Percentiles rank a stretch among this genome's conserved stretches.
Evolutionary conservation across 345 rosid species (phyloP).

Genomic region (Garcia nutans): DNA sequence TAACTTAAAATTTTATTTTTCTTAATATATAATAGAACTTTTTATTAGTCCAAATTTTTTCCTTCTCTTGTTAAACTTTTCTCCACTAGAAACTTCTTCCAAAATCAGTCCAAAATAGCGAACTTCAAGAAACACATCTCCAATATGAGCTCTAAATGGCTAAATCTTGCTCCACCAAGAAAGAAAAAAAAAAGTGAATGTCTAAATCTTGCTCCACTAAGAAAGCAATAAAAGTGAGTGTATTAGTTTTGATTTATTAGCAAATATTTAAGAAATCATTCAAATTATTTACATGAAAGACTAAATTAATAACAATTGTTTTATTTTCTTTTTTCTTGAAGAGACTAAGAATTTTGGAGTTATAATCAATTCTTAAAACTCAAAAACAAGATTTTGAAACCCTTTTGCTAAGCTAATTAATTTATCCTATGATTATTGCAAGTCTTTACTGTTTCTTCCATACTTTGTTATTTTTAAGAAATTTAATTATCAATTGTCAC

Average conservation of each 20-base stretch:
- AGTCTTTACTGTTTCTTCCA: slow-evolving; percentile 43
- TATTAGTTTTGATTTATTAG: slow-evolving; percentile 41
- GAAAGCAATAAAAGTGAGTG: slow-evolving; percentile 40
- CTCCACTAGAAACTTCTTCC: too few species aligned
- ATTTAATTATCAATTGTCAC: slow-evolving; percentile 30
- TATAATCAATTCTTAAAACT: slow-evolving; percentile 51
- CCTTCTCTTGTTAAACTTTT: too few species aligned
- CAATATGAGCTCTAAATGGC: too few species aligned
- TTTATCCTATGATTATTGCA: slow-evolving; percentile 56
- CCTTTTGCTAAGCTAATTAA: slow-evolving; percentile 51
- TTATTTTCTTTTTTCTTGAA: slow-evolving; percentile 47
- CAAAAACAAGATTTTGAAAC: slow-evolving; percentile 48
- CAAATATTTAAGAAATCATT: slow-evolving; percentile 25
- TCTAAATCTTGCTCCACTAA: slow-evolving; percentile 60
- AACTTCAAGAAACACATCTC: too few species aligned
- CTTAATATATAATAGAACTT: background rate
- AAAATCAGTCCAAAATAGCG: too few species aligned
- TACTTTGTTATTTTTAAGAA: slow-evolving; percentile 51
- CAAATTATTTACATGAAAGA: slow-evolving; percentile 46
- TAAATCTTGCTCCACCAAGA: slow-evolving; percentile 48
- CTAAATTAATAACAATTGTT: slow-evolving; percentile 53
- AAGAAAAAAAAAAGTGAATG: slow-evolving; percentile 41
- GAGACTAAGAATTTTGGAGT: slow-evolving; percentile 30
- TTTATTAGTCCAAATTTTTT: too few species aligned
- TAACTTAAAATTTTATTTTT: too few species aligned